Conservation (phyloP, 805 yeast genomes). For the Sungouiella thailandica region DNA sequence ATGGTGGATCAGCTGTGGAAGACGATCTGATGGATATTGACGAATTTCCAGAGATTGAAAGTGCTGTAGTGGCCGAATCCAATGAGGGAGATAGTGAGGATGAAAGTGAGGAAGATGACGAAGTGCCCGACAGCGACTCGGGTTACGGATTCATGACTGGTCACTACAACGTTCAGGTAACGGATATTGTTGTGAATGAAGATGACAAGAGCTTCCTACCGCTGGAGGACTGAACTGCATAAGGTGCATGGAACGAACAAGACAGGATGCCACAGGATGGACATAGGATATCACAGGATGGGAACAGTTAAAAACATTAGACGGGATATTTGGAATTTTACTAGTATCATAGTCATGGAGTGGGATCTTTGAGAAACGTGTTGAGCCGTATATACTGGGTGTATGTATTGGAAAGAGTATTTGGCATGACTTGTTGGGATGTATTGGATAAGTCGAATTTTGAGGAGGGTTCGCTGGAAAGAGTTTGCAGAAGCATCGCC, state of each 20-base stretch:
- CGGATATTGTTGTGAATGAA: slow-evolving; percentile 36
- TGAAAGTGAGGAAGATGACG: slow-evolving; percentile 2
- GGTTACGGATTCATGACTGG: background rate
- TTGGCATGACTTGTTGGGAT: no score
- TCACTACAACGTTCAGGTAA: slow-evolving; percentile 28
- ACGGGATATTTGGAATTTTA: no score
- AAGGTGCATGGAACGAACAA: background rate
- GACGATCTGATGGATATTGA: slow-evolving; percentile 7
- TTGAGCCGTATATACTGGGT: no score
- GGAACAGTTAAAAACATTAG: background rate
- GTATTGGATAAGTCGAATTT: no score
- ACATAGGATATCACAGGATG: background rate
- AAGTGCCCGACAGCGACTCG: slow-evolving; percentile 6
- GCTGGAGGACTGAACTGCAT: slow-evolving; percentile 1
- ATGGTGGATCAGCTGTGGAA: slow-evolving; percentile 7
- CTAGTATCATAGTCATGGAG: no score
- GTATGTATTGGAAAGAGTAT: no score
- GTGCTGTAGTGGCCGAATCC: background rate
- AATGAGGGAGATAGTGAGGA: slow-evolving; percentile 1
- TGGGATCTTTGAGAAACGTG: no score
- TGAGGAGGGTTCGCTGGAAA: no score
- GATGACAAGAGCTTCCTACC: slow-evolving; percentile 18
- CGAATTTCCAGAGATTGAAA: background rate
- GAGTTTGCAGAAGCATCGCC: no score
- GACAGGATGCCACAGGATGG: background rate